Evolutionary conservation across 2,329 filamentous ascomycete genomes (phyloP), one percentile per base, ranked within the genome.

Genomic region (Podosphaera leucotricha): DNA sequence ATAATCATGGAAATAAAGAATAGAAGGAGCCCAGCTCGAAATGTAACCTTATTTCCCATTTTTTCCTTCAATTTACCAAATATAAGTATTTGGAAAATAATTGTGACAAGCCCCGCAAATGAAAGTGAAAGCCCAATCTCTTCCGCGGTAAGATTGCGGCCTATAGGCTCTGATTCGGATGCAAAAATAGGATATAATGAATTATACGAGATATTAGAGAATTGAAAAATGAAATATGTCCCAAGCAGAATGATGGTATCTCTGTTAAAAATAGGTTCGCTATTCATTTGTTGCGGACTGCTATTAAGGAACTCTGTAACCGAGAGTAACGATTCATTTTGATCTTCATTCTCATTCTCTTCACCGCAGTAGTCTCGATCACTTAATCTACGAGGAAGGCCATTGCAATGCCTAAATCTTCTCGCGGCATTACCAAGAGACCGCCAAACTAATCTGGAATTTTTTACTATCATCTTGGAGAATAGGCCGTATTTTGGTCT

Each of bases 201-300:
- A 61, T 93, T 94, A 68, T 86, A 98, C 2, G 84, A 85, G 51
- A 94, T 84, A 59, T 95, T 95, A 48, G 81, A 77, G 4, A 98
- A 68, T 55, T 94, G 86, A 57, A 95, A 98, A 42, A 95, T 78
- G 38, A 94, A 72, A 56, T 93, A 95, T 0, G 86, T 92, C 43
- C 73, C 59, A 5, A 98, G 70, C 0, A 98, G 70, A 2, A 92
- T 65, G 11, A 94, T 59, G 0, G 85, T 93, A 47, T 90, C 85
- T 46, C 76, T 70, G 54, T 82, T 92, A 43, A 87, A 67, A 33
- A 70, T 70, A 20, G 62, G 64, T 1, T 65, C 65, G 10, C 77
- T 61, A n/a, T 64, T 64, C 19, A 13, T 10, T 44, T 61, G 62
- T 11, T 57, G 56, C 46, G 61, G 59, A n/a, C 66, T 60, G 6